These are phyloP conservation scores for Auricularia sp. DNA, from an alignment of 768 basidiomycete genomes.

Conservation along the genomic window DNA sequence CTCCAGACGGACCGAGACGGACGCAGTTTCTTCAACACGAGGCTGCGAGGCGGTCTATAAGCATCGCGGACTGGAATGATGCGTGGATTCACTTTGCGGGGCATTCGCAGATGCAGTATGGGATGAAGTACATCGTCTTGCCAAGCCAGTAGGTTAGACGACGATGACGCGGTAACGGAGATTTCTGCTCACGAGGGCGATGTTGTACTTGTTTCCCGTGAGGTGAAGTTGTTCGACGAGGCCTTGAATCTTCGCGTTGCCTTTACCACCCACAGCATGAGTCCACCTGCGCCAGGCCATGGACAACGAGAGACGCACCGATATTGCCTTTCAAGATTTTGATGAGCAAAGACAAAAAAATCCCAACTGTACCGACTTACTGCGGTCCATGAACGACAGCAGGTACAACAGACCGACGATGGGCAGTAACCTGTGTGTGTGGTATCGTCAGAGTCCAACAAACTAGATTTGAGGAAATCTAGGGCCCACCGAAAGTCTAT, in stretches of 20 bases:
- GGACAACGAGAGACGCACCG: constrained; percentile 21
- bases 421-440: constrained; percentile 31
- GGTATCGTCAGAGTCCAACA: too few species aligned
- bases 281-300: too few species aligned
- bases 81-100: constrained; percentile 46
- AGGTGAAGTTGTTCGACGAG: constrained; percentile 45
- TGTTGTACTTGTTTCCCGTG: constrained; percentile 51
- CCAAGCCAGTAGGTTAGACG: background rate
- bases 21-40: constrained; percentile 51
- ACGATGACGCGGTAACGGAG: background rate
- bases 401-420: constrained; percentile 52
- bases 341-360: background rate
- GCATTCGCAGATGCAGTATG: constrained; percentile 45
- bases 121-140: constrained; percentile 61
- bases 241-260: constrained; percentile 61
- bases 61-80: too few species aligned
- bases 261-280: constrained; percentile 12
- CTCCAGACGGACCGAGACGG: constrained; percentile 41
- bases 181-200: constrained; percentile 40
- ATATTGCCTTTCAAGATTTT: constrained; percentile 37
- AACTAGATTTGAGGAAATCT: background rate
- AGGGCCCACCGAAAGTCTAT: constrained; percentile 33
- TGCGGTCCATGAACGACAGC: constrained; percentile 54
- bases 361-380: constrained; percentile 18
- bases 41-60: constrained; percentile 9